Percentiles rank a stretch among this genome's conserved stretches.
These are phyloP conservation scores for Alternaria sp. DNA, from an alignment of 2,329 filamentous ascomycete genomes.

Conservation along the genomic window DNA sequence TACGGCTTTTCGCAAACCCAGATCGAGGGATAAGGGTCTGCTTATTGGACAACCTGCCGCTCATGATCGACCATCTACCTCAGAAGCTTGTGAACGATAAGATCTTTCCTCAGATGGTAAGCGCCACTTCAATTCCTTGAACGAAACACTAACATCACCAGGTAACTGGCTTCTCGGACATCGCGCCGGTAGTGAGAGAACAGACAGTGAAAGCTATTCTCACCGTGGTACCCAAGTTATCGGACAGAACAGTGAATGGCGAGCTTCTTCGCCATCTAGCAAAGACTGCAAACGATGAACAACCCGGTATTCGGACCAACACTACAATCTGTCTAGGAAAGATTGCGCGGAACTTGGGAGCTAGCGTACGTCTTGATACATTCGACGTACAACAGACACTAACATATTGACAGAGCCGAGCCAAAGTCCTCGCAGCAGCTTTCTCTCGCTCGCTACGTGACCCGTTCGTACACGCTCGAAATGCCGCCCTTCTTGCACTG, in stretches of 20 bases:
- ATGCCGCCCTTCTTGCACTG: conserved; percentile 85
- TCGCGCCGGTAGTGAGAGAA: conserved; percentile 89
- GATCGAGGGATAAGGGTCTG: conserved; percentile 92
- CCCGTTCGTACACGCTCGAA: conserved; percentile 92
- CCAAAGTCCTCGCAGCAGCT: conserved; percentile 91
- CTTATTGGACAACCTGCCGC: conserved; percentile 82
- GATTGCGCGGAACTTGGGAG: conserved; percentile 86
- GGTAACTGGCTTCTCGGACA: conserved; percentile 93
- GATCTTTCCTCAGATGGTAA: conserved; percentile 91
- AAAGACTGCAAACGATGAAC: conserved; percentile 96
- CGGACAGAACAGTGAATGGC: conserved; percentile 90
- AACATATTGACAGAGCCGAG: conserved; percentile 64
- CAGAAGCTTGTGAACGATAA: conserved; percentile 94
- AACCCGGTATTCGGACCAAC: conserved; percentile 95
- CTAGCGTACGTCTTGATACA: conserved; percentile 52
- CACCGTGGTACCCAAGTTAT: conserved; percentile 84
- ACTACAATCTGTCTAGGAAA: conserved; percentile 97
- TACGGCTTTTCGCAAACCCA: conserved; percentile 87
- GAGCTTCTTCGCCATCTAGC: conserved; percentile 89
- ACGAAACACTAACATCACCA: conserved; percentile 48
- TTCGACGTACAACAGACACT: conserved; percentile 2
- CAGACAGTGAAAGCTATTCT: conserved; percentile 96
- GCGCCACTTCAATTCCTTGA: neutral
- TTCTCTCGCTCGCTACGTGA: conserved; percentile 89
- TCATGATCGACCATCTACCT: conserved; percentile 89